Conservation (phyloP, 148 eudicot species). For the Silene uniflora region DNA sequence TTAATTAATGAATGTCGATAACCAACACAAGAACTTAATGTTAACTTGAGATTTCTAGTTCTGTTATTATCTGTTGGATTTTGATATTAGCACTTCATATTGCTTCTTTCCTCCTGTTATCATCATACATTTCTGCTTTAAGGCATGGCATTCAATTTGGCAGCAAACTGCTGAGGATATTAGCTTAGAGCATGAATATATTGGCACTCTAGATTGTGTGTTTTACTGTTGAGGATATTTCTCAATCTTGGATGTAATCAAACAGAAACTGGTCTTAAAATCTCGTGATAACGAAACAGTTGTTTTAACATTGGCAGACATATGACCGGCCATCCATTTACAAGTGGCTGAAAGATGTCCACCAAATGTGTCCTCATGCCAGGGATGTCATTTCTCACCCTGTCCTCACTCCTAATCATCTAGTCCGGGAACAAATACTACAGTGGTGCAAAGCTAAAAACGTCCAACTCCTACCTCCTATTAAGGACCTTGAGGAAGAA, state of each 20-base stretch:
- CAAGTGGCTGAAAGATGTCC: constrained; percentile 63
- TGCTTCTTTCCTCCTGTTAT: not conserved
- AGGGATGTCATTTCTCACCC: constrained; percentile 67
- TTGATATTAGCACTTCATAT: not conserved
- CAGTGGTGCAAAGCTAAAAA: constrained; percentile 59
- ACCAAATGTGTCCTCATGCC: constrained; percentile 63
- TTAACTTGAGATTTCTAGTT: not conserved
- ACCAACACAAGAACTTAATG: not conserved
- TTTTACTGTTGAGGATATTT: not conserved
- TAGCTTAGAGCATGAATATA: not conserved
- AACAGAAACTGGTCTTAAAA: constrained; percentile 5
- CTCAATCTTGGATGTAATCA: not conserved
- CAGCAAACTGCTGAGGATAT: not conserved
- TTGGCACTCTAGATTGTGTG: not conserved
- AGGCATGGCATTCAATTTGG: not conserved
- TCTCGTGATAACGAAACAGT: not conserved
- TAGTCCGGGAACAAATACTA: constrained; percentile 55
- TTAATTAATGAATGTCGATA: not conserved
- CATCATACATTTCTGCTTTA: not conserved
- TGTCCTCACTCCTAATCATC: constrained; percentile 56
- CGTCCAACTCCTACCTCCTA: constrained; percentile 43
- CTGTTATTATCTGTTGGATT: not conserved
- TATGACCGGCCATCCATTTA: constrained; percentile 74
- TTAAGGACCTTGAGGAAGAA: constrained; percentile 35
- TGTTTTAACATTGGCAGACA: constrained; percentile 46